Evolutionary conservation across 208 protist species (phyloP).

Genomic region (Zelonia costaricensis): DNA sequence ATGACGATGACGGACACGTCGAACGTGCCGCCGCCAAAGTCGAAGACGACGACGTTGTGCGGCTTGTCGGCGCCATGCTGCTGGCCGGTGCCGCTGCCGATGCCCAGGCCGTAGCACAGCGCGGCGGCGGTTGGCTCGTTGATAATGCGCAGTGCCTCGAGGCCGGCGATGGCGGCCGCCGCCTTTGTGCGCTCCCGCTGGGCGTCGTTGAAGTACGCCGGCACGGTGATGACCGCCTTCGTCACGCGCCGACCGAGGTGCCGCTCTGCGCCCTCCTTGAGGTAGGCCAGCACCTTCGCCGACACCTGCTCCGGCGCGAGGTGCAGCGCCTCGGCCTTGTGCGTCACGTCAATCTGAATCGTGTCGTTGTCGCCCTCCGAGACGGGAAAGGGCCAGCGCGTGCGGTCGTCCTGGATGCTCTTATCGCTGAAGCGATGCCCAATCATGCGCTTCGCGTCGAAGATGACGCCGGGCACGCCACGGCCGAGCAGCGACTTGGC

Average conservation of each 20-base stretch:
- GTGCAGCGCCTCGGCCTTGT: slow-evolving; percentile 49
- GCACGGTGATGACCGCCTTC: slow-evolving; percentile 98
- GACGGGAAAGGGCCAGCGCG: slow-evolving; percentile 96
- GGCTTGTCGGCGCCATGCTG: slow-evolving; percentile 43
- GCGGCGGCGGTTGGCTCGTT: slow-evolving; percentile 99
- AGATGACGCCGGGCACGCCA: slow-evolving; percentile 93
- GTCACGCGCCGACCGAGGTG: slow-evolving; percentile 89
- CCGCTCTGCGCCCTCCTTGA: slow-evolving; percentile 97
- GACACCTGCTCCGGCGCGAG: slow-evolving; percentile 97
- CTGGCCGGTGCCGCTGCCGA: slow-evolving; percentile 61
- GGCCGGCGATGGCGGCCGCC: slow-evolving; percentile 96
- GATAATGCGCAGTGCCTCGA: slow-evolving; percentile 98
- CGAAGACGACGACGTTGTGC: slow-evolving; percentile 96
- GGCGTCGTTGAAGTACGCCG: slow-evolving; percentile 99
- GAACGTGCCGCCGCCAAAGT: slow-evolving; percentile 99
- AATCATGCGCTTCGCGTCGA: slow-evolving; percentile 98
- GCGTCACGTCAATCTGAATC: slow-evolving; percentile 55
- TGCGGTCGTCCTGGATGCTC: slow-evolving; percentile 89
- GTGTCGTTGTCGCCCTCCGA: slow-evolving; percentile 54
- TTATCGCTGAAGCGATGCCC: slow-evolving; percentile 86
- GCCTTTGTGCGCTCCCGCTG: slow-evolving; percentile 98
- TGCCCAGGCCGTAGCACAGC: slow-evolving; percentile 97
- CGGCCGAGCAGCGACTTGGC: slow-evolving; percentile 92
- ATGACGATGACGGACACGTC: slow-evolving; percentile 99
- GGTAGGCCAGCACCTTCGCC: slow-evolving; percentile 96